Conservation (phyloP, 2,329 filamentous ascomycete species). For the Acarospora socialis region DNA sequence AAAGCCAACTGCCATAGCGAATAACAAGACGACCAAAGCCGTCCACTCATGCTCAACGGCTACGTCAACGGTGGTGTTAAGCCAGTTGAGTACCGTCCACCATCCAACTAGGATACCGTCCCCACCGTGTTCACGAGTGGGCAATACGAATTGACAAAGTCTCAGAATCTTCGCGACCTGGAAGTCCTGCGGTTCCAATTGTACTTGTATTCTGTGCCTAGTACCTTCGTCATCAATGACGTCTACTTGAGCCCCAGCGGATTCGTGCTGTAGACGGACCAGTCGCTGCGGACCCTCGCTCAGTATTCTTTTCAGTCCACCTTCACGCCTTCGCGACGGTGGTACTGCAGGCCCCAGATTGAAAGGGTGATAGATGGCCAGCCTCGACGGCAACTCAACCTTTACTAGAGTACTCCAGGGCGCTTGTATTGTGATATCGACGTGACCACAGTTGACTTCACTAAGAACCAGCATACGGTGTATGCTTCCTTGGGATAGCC, state of each 20-base stretch:
- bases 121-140: slow-evolving; percentile 40
- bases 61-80: slow-evolving; percentile 35
- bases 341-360: slow-evolving; percentile 44
- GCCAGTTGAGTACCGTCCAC: slow-evolving; percentile 63
- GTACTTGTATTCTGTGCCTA: slow-evolving; percentile 53
- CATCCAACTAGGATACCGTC: slow-evolving; percentile 52
- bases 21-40: slow-evolving; percentile 47
- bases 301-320: slow-evolving; percentile 31
- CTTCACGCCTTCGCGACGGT: slow-evolving; percentile 38
- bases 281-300: slow-evolving; percentile 29
- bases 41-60: slow-evolving; percentile 53
- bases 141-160: slow-evolving; percentile 50
- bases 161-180: slow-evolving; percentile 48
- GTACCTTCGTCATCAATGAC: slow-evolving; percentile 47
- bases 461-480: slow-evolving; percentile 58
- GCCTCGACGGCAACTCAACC: slow-evolving; percentile 43
- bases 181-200: slow-evolving; percentile 50
- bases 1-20: slow-evolving; percentile 49
- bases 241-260: slow-evolving; percentile 48
- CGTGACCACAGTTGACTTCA: slow-evolving; percentile 46
- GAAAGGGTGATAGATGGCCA: slow-evolving; percentile 46
- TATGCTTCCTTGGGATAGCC: slow-evolving; percentile 50
- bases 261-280: slow-evolving; percentile 43
- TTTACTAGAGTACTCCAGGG: slow-evolving; percentile 61
- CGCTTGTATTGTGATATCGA: slow-evolving; percentile 57